These are phyloP conservation scores for Candida orba DNA, from an alignment of 805 yeast species.

Conservation along the genomic window DNA sequence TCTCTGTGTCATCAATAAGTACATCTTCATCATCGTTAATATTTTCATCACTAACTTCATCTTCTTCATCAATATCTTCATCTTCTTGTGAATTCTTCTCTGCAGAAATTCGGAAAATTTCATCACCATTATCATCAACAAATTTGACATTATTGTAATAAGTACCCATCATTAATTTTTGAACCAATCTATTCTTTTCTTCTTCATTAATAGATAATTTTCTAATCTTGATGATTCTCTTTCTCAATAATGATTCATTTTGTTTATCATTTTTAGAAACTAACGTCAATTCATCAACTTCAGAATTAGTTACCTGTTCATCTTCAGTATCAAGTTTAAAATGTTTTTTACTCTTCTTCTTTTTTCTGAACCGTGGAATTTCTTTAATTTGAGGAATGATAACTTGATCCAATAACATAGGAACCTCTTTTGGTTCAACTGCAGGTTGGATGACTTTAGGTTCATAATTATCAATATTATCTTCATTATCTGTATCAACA, in stretches of 20 bases:
- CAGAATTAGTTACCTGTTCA: constrained; percentile 8
- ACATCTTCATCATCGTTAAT: constrained; percentile 13
- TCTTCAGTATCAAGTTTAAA: background rate
- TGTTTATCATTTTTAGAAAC: constrained; percentile 16
- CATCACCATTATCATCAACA: constrained; percentile 22
- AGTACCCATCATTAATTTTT: constrained; percentile 63
- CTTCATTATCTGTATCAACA: constrained; percentile 22
- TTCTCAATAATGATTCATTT: constrained; percentile 32
- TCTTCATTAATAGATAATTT: constrained; percentile 16
- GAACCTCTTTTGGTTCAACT: constrained; percentile 39
- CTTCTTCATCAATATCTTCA: constrained; percentile 12
- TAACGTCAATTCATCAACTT: constrained; percentile 13
- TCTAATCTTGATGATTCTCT: constrained; percentile 37
- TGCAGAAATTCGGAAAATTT: constrained; percentile 21
- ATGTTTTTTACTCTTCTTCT: background rate
- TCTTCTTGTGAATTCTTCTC: background rate
- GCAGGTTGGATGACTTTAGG: constrained; percentile 50
- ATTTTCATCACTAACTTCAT: constrained; percentile 12
- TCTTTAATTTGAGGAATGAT: constrained; percentile 40
- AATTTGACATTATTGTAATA: constrained; percentile 42
- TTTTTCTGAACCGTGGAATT: constrained; percentile 12
- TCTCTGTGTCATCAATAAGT: constrained; percentile 4
- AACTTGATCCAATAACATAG: constrained; percentile 40
- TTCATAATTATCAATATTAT: constrained; percentile 29
- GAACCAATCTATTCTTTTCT: constrained; percentile 35